Base-by-base conservation (phyloP, 176 grass and related monocot genomes). In the Triticum turgidum region DNA sequence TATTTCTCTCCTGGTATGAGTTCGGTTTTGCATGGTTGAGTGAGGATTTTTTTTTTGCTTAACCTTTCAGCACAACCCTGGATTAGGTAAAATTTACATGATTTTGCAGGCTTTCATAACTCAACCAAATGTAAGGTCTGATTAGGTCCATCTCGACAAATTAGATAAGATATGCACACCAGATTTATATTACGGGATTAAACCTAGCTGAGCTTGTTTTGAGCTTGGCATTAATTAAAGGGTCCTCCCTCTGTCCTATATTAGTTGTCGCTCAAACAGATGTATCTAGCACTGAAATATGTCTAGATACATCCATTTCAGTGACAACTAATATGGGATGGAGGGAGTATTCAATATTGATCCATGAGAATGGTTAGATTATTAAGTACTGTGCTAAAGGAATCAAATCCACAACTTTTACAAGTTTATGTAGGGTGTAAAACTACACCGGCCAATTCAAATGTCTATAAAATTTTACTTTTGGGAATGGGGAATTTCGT, bases 71-170 rank as follows among this genome's bases (percentile, higher is more conserved):
- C 22, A 70, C 22, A 70, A 69, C 35, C 65, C 80, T 79, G 87
- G 89, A 96, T 87, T 91, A 93, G 97, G 92, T 99, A 99, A 89
- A 81, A 61, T 68, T 75, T 5, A 35, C 35, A 45, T 47, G 29
- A 78, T 82, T 25, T 82, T 82, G 18, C 79, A 47, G 32, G 51
- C 12, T 62, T 69, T 79, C n/a, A 7, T 67, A 81, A 76, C 30
- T 62, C 13, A 81, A 63, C 14, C 54, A 74, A 65, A 74, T 37
- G 13, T 66, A 78, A 41, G 22, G 54, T 21, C 13, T 49, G 18
- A 64, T 81, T 65, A 20, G 32, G 10, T 33, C 65, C 17, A 39
- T 54, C 67, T 67, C 33, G 49, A 66, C 33, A 56, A 18, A 14
- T 68, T 67, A 42, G 32, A 77, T 82, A 22, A 76, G 61, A 58